phyloP scores from a whole-genome alignment of 129 eudicot genomes.

The Flaveria bidentis region DNA sequence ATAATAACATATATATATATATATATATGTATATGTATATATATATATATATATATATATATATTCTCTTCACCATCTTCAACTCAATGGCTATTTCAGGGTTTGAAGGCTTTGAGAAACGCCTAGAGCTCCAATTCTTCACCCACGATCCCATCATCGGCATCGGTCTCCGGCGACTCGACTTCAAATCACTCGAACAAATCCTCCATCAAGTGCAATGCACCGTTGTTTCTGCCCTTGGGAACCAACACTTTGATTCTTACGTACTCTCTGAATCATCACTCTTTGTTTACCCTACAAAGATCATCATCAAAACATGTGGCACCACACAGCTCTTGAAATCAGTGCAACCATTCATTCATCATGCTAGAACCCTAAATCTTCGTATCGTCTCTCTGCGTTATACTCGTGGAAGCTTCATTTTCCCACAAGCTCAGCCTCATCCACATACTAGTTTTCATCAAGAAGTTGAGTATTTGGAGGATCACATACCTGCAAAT shows the following conservation, averaged over 20 bases:
- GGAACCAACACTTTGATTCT: conserved; percentile 70
- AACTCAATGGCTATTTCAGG: conserved; percentile 74
- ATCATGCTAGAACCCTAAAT: conserved; percentile 43
- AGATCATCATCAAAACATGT: conserved; percentile 81
- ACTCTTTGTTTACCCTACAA: conserved; percentile 70
- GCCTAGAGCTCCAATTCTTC: conserved; percentile 75
- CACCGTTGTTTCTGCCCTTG: conserved; percentile 82
- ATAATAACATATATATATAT: not conserved
- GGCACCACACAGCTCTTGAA: conserved; percentile 82
- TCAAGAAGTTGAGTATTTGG: conserved; percentile 62
- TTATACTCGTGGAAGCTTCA: conserved; percentile 81
- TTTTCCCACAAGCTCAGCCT: conserved; percentile 73
- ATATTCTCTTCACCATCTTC: not conserved
- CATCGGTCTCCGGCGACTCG: conserved; percentile 61
- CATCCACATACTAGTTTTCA: conserved; percentile 69
- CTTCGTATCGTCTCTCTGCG: conserved; percentile 47
- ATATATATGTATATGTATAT: too few relatives aligned
- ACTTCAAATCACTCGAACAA: conserved; percentile 50
- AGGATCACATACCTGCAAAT: conserved; percentile 44
- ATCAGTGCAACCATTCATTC: conserved; percentile 66
- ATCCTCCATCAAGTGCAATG: conserved; percentile 79
- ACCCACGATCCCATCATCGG: conserved; percentile 52
- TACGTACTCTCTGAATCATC: conserved; percentile 81
- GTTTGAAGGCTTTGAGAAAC: conserved; percentile 83
- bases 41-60: too few relatives aligned